Evolutionary conservation across 331 rosid species (phyloP), one percentile per base, ranked within the genome.

Genomic region (Saraca asoca): DNA sequence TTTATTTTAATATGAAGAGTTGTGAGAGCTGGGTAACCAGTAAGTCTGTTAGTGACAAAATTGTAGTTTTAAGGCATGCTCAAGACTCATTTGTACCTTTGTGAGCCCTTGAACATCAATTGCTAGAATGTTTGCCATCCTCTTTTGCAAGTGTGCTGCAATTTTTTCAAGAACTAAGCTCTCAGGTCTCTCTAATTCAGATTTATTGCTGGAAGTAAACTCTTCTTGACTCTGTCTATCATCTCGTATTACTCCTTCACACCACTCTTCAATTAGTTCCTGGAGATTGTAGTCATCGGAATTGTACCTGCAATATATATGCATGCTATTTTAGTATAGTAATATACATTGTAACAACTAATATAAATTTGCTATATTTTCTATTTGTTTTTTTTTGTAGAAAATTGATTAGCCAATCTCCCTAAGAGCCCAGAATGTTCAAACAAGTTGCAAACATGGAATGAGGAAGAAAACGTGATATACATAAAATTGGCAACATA

Each of bases 91-190:
- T 15, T 14, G 19, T 67, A 93, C 96, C 95, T 87, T 87, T 61
- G 96, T 72, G 62, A 90, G 95, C 41, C 91, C 95, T 68, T 82
- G 96, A 70, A 93, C 88, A 80, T 93, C 95, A 75, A 93, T 81
- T 11, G 97, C 74, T 16, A 86, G 74, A 72, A 84, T 81, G 78
- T 84, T 95, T 48, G 90, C 79, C 58, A 75, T 83, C 72, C 81
- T 86, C 82, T 81, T 88, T 50, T 87, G 83, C 74, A 93, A 76
- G 78, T 93, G 95, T 11, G 82, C 82, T 7, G 94, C 96, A 63
- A 87, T 83, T 75, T 80, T 93, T 85, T 93, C 98, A 60, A 93
- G 95, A 77, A 93, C 83, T 59, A 84, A 41, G 81, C 95, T 84
- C 16, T 63, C 76, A 34, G 96, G 82, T 62, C 85, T 82, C 74